phyloP scores from a whole-genome alignment of 441 rosid species.

The Erodium trifolium region DNA sequence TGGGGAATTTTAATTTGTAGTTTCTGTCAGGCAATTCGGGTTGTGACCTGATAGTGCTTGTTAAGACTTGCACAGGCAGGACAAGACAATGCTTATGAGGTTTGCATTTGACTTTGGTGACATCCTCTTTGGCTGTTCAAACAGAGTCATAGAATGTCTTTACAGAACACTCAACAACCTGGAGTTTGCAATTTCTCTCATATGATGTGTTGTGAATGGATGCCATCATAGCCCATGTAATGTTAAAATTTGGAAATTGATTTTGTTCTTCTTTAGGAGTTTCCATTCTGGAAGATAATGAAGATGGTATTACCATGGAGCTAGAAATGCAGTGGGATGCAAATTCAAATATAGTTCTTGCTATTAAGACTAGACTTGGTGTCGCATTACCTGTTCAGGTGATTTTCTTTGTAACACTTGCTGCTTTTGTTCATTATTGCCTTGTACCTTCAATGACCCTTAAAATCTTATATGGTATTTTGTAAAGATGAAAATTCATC shows the following conservation, averaged over 20 bases:
- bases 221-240: background rate
- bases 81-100: background rate
- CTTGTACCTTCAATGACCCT: background rate
- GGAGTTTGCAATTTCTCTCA: background rate
- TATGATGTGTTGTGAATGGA: background rate
- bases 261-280: slow-evolving; percentile 35
- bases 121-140: background rate
- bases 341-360: slow-evolving; percentile 54
- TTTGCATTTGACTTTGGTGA: background rate
- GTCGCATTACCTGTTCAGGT: slow-evolving; percentile 68
- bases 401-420: slow-evolving; percentile 8
- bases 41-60: background rate
- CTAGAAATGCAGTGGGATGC: slow-evolving; percentile 78
- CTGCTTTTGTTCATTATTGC: slow-evolving; percentile 1
- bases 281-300: slow-evolving; percentile 43
- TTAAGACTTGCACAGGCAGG: background rate
- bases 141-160: background rate
- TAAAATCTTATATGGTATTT: background rate
- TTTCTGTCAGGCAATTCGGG: background rate
- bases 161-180: background rate
- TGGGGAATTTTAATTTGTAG: background rate
- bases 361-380: slow-evolving; percentile 59
- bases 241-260: slow-evolving; percentile 2
- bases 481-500: slow-evolving; percentile 5
- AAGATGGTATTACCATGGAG: slow-evolving; percentile 49